Base-by-base conservation (phyloP, 1,284 basidiomycete species). In the Cutaneotrichosporon mucoides region DNA sequence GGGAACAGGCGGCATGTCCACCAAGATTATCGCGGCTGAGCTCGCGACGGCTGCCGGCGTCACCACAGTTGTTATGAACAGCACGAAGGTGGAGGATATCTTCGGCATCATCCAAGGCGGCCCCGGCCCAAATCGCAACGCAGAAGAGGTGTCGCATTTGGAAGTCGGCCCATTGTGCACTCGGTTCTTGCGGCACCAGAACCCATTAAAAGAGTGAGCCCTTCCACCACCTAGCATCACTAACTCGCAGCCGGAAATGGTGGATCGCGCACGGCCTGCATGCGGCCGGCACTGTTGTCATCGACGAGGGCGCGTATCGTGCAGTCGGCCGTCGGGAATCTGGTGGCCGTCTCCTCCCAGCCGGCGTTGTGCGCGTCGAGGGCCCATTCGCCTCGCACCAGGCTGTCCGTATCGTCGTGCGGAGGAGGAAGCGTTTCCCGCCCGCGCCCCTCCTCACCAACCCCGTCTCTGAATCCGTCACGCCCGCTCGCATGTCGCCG, bases 1-100 rank as follows among this genome's bases (percentile, higher is more conserved):
- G 10, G 96, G 95, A 0, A 99, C 96, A 2, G 96, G 95, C 1
- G 96, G 96, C 5, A 99, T 99, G 96, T 92, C 96, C 79, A 99
- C 96, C 6, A 99, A 99, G 74, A 85, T 99, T 61, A 96, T 99
- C 64, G 95, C 95, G 1, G 95, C 96, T 0, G 96, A 99, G 73
- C 90, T 99, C 12, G 94, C 95, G 1, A 96, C 90, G 0, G 93
- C 88, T 0, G 95, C 94, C 0, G 95, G 96, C 5, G 92, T 96
- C n/a, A 88, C 91, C 0, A 97, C 95, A 0, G 84, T 98, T 47
- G 90, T 99, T 68, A 86, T 87, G 52, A 88, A 89, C 38, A 91
- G 90, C 75, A 89, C 86, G 66, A 83, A 85, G 46, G 91, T 93
- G 0, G 81, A 84, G 48, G 86, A 85, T 68, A 88, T 98, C 58